A percentile compares a stretch with the other conserved stretches of the same genome.
Conservation (phyloP, 129 eudicot species). For the Erigeron canadensis region DNA sequence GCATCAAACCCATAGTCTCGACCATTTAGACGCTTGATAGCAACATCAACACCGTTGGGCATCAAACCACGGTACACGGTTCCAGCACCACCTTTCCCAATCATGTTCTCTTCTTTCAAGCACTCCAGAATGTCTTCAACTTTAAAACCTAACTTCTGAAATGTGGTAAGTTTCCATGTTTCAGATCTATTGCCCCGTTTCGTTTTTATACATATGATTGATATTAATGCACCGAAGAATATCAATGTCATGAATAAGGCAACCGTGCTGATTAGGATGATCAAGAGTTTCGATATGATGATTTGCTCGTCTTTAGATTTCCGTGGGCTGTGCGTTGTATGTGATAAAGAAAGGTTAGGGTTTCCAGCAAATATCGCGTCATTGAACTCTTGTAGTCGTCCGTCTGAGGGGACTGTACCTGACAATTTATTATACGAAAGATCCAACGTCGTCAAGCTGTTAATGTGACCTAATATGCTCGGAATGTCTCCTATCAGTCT, state of each 20-base stretch:
- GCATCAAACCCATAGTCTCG: conserved; percentile 71
- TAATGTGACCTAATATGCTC: conserved; percentile 53
- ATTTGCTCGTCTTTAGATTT: background rate
- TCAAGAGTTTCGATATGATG: conserved; percentile 27
- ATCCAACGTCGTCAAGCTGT: conserved; percentile 59
- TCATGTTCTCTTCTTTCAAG: conserved; percentile 78
- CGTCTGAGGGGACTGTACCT: conserved; percentile 56
- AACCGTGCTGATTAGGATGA: conserved; percentile 1
- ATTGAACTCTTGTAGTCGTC: conserved; percentile 55
- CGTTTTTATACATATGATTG: conserved; percentile 20
- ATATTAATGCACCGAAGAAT: background rate
- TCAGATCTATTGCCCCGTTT: conserved; percentile 31
- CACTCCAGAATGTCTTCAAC: conserved; percentile 68
- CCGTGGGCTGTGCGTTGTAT: conserved; percentile 26
- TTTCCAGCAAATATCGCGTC: conserved; percentile 60
- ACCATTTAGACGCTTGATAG: conserved; percentile 60
- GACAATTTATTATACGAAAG: conserved; percentile 70
- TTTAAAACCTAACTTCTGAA: conserved; percentile 72
- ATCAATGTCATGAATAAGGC: background rate
- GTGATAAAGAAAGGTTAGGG: conserved; percentile 65
- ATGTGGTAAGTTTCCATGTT: conserved; percentile 78
- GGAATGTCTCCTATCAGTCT: conserved; percentile 64
- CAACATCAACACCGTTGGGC: conserved; percentile 74
- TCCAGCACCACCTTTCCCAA: conserved; percentile 97
- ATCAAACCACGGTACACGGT: conserved; percentile 81